Evolutionary conservation across 2,329 filamentous ascomycete species (phyloP).

Genomic region (Penicillium aurantiogriseum): DNA sequence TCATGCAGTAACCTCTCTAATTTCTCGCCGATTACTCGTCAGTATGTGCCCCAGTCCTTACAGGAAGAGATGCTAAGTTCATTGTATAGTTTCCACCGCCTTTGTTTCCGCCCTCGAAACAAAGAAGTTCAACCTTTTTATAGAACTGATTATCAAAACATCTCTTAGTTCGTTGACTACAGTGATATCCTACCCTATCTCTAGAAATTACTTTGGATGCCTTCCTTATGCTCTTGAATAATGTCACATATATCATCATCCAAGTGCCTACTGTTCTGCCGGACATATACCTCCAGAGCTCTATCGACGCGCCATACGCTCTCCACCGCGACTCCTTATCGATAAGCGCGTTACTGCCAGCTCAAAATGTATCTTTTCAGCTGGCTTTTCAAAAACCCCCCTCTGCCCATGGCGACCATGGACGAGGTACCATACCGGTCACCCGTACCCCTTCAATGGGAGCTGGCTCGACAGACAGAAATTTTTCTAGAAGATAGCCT

Average conservation of each 20-base stretch:
- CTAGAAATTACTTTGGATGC: neutral
- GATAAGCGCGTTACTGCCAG: constrained; percentile 19
- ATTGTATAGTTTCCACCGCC: neutral
- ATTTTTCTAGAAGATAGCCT: constrained; percentile 72
- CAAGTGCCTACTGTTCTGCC: neutral
- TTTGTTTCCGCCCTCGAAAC: constrained; percentile 1
- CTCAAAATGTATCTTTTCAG: neutral
- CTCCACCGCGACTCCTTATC: constrained; percentile 18
- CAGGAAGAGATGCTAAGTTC: neutral
- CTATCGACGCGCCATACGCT: neutral
- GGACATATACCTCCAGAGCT: neutral
- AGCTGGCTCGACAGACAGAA: constrained; percentile 64
- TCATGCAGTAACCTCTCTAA: neutral
- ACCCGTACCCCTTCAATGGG: constrained; percentile 58
- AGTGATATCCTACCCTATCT: neutral
- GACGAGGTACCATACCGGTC: constrained; percentile 48
- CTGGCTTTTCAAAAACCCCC: neutral
- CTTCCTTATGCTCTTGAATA: neutral
- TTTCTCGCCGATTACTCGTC: neutral
- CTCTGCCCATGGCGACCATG: constrained; percentile 21
- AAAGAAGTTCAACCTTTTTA: neutral
- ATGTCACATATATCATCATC: neutral
- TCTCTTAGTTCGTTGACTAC: neutral
- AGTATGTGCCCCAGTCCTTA: neutral
- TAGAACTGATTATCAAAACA: neutral